These are phyloP conservation scores for Gossypium schwendimanii DNA, from an alignment of 441 rosid genomes.

Conservation along the genomic window DNA sequence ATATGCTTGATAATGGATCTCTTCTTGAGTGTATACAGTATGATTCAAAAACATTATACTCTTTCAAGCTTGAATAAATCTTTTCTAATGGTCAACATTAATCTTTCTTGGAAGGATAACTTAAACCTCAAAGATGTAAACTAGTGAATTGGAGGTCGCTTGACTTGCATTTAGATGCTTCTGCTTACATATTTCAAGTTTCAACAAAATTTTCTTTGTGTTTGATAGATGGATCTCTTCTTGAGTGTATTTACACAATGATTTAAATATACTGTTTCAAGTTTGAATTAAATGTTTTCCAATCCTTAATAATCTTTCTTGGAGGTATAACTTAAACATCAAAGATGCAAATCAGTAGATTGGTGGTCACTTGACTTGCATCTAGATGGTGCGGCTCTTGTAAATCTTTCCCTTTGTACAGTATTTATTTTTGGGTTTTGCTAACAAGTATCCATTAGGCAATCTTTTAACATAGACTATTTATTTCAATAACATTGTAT, in stretches of 20 bases:
- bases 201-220: background rate
- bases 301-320: background rate
- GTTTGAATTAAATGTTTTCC: background rate
- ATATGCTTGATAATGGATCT: conserved; percentile 4
- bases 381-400: background rate
- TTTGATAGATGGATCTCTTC: background rate
- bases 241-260: background rate
- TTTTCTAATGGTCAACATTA: conserved; percentile 2
- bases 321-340: background rate
- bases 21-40: background rate
- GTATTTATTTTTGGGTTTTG: background rate
- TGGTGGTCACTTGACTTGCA: background rate
- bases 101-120: background rate
- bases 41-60: background rate
- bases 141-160: background rate
- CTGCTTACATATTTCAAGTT: background rate
- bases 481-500: background rate
- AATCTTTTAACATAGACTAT: background rate
- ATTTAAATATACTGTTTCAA: background rate
- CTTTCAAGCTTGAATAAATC: background rate
- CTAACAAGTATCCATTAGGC: background rate
- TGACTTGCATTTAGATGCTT: background rate
- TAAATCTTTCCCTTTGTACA: background rate
- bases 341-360: conserved; percentile 11
- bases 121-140: background rate